Percentiles rank a stretch among this genome's conserved stretches.
Evolutionary conservation across 2,329 filamentous ascomycete species (phyloP).

Genomic region (Diaporthe citri): DNA sequence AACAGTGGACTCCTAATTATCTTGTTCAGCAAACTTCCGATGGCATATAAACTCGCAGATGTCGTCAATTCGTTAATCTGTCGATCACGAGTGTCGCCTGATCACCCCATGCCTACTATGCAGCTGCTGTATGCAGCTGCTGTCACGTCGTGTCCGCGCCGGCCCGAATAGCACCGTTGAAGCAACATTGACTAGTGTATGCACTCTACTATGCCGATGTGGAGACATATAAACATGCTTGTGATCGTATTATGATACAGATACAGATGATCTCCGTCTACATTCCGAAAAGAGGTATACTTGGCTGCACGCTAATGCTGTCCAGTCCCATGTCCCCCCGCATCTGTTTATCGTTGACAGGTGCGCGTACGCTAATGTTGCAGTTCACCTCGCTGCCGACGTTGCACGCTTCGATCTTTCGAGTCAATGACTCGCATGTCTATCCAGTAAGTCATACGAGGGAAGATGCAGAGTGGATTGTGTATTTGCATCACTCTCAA

Average conservation of each 20-base stretch:
- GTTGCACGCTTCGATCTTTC: neutral
- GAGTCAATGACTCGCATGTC: neutral
- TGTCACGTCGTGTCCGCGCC: neutral
- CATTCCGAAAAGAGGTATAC: neutral
- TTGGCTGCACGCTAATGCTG: neutral
- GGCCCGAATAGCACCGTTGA: neutral
- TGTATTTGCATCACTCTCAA: neutral
- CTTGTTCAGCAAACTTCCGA: neutral
- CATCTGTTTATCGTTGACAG: neutral
- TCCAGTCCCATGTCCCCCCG: neutral
- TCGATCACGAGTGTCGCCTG: too few species aligned
- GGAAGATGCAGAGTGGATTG: neutral
- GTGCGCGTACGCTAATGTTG: conserved; percentile 11
- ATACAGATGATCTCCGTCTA: neutral
- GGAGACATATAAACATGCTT: neutral
- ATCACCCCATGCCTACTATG: neutral
- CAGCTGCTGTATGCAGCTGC: neutral
- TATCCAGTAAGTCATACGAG: neutral
- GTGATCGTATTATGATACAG: too few species aligned
- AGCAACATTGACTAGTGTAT: neutral
- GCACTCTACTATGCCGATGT: neutral
- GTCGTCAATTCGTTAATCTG: neutral
- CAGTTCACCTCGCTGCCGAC: conserved; percentile 4
- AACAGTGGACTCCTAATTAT: too few species aligned
- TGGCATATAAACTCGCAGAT: neutral